Evolutionary conservation across 2,329 filamentous ascomycete genomes (phyloP).

Genomic region (Ploettnerulaceae sp.): DNA sequence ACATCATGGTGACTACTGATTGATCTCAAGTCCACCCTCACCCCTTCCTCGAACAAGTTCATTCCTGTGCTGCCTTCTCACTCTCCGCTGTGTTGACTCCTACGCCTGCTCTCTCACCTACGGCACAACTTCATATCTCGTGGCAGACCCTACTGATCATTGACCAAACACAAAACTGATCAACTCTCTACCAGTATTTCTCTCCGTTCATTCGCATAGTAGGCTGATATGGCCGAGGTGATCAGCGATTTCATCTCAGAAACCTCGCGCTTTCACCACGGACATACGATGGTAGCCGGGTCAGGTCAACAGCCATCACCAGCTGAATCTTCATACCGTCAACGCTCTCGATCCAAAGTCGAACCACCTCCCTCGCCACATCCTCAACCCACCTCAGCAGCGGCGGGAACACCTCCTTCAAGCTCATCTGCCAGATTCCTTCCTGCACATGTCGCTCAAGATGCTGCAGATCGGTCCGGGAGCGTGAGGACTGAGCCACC

Average conservation of each 20-base stretch:
- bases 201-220: slow-evolving; percentile 18
- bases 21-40: slow-evolving; percentile 10
- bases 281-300: slow-evolving; percentile 58
- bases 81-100: no score
- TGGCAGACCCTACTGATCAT: background rate
- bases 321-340: slow-evolving; percentile 38
- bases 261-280: slow-evolving; percentile 55
- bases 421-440: slow-evolving; percentile 19
- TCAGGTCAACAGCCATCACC: slow-evolving; percentile 43
- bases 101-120: no score
- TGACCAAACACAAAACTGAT: slow-evolving; percentile 20
- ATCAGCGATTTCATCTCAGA: slow-evolving; percentile 71
- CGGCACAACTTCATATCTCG: background rate
- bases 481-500: slow-evolving; percentile 22
- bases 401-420: slow-evolving; percentile 25
- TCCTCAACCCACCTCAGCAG: slow-evolving; percentile 21
- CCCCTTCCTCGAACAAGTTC: background rate
- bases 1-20: slow-evolving; percentile 10
- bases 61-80: no score
- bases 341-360: slow-evolving; percentile 26
- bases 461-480: slow-evolving; percentile 12
- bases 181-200: slow-evolving; percentile 21
- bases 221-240: slow-evolving; percentile 54
- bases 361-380: slow-evolving; percentile 30
- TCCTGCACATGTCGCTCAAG: slow-evolving; percentile 12